phyloP scores from a whole-genome alignment of 2,329 filamentous ascomycete species.

The Emericellopsis atlantica region DNA sequence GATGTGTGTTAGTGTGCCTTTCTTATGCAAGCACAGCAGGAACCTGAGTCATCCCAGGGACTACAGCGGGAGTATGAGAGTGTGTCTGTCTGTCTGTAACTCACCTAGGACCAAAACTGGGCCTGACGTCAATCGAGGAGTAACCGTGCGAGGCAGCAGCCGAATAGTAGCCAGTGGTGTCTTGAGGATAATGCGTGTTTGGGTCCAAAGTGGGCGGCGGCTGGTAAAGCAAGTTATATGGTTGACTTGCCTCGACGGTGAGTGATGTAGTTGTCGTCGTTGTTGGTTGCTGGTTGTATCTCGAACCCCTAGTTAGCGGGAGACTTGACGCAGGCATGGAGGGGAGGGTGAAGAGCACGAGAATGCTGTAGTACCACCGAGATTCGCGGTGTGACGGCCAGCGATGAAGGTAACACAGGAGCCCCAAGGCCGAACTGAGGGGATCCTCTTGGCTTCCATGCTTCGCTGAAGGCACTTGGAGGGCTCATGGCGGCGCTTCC shows the following conservation, averaged over 20 bases:
- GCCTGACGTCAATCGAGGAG: conserved; percentile 36
- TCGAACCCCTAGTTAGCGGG: conserved; percentile 18
- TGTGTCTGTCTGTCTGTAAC: conserved; percentile 12
- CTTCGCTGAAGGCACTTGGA: no score
- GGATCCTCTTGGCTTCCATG: no score
- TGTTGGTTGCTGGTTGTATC: conserved; percentile 32
- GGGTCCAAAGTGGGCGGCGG: conserved; percentile 33
- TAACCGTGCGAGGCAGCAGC: conserved; percentile 27
- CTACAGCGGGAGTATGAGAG: background rate
- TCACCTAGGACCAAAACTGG: conserved; percentile 42
- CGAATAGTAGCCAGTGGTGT: conserved; percentile 35
- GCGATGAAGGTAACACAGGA: background rate
- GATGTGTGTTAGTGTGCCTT: conserved; percentile 5
- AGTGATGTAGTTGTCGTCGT: conserved; percentile 38
- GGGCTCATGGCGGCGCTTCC: no score
- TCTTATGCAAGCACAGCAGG: background rate
- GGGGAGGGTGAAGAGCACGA: conserved; percentile 1
- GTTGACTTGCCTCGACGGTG: conserved; percentile 38
- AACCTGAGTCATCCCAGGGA: background rate
- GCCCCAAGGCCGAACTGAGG: no score
- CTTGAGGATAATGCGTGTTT: conserved; percentile 34
- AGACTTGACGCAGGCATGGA: no score
- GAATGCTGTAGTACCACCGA: background rate
- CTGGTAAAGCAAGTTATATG: conserved; percentile 30
- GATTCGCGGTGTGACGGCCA: background rate